phyloP scores from a whole-genome alignment of 163 green algal genomes.

The Chlorella variabilis region DNA sequence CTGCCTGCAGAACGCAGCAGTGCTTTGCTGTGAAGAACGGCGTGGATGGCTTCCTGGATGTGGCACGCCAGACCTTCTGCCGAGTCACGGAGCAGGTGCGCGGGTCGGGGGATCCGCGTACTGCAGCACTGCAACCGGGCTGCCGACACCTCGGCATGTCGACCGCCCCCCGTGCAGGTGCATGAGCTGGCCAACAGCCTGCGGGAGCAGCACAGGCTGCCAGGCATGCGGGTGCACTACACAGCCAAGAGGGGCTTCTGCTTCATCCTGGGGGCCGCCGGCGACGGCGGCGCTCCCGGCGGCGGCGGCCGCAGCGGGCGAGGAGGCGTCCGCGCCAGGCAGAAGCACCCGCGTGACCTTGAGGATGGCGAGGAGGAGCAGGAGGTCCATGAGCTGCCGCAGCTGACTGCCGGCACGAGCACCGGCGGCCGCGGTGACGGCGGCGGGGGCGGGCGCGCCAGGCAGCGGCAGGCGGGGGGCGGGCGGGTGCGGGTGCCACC shows the following conservation, averaged over 20 bases:
- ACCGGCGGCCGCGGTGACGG: background rate
- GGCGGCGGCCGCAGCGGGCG: background rate
- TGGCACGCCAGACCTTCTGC: conserved; percentile 81
- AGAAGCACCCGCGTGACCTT: background rate
- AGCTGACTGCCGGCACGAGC: background rate
- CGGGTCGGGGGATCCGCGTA: too few relatives aligned
- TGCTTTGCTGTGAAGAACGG: conserved; percentile 83
- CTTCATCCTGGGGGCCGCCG: background rate
- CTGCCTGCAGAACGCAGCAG: conserved; percentile 67
- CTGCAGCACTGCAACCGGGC: too few relatives aligned
- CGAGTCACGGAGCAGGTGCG: conserved; percentile 65
- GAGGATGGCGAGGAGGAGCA: conserved; percentile 5
- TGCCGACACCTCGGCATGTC: background rate
- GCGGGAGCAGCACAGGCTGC: conserved; percentile 53
- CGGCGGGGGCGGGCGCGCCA: background rate
- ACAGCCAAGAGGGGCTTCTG: conserved; percentile 44
- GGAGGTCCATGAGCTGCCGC: background rate
- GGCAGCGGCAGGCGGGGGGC: background rate
- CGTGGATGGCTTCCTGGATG: conserved; percentile 81
- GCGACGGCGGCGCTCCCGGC: background rate
- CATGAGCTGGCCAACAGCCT: conserved; percentile 72
- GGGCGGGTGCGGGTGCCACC: background rate
- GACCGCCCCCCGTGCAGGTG: conserved; percentile 35
- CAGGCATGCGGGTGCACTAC: conserved; percentile 68
- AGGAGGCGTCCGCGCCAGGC: background rate